phyloP scores from a whole-genome alignment of 495 filamentous ascomycete species.

The Apodospora peruviana region DNA sequence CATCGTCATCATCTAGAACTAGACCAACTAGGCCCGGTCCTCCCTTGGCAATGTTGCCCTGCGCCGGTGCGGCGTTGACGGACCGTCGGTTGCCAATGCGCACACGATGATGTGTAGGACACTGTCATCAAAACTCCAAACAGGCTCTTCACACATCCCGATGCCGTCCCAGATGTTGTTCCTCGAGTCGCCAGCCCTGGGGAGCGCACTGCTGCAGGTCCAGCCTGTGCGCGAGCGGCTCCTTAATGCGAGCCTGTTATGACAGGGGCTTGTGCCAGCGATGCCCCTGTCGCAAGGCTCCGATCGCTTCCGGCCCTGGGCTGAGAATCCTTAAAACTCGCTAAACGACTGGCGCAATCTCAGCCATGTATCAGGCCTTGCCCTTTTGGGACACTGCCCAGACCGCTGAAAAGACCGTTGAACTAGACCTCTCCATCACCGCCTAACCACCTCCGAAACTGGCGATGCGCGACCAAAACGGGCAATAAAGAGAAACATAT shows the following conservation, averaged over 20 bases:
- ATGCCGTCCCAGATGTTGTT: not conserved
- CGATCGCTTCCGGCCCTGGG: conserved; percentile 28
- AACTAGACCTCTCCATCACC: not conserved
- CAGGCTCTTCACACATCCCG: conserved; percentile 5
- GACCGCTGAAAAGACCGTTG: conserved; percentile 8
- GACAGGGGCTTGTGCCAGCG: conserved; percentile 14
- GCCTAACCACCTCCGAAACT: not conserved
- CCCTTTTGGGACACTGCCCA: conserved; percentile 16
- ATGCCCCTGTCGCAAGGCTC: conserved; percentile 23
- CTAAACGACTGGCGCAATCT: conserved; percentile 32
- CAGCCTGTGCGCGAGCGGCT: too few species aligned
- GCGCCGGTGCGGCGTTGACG: too few species aligned
- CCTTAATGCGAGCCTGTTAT: conserved; percentile 16
- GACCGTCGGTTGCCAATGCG: not conserved
- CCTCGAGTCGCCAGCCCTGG: not conserved
- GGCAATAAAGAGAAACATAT: conserved; percentile 8
- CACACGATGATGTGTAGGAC: conserved; percentile 1
- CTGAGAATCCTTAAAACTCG: conserved; percentile 31
- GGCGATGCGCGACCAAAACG: not conserved
- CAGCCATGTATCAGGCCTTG: conserved; percentile 33
- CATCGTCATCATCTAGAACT: too few species aligned
- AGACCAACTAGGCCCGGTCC: too few species aligned
- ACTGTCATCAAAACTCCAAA: conserved; percentile 12
- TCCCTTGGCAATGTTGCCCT: too few species aligned
- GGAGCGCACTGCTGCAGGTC: too few species aligned